Evolutionary conservation across 768 basidiomycete genomes (phyloP).

Genomic region (Lentinus tigrinus): DNA sequence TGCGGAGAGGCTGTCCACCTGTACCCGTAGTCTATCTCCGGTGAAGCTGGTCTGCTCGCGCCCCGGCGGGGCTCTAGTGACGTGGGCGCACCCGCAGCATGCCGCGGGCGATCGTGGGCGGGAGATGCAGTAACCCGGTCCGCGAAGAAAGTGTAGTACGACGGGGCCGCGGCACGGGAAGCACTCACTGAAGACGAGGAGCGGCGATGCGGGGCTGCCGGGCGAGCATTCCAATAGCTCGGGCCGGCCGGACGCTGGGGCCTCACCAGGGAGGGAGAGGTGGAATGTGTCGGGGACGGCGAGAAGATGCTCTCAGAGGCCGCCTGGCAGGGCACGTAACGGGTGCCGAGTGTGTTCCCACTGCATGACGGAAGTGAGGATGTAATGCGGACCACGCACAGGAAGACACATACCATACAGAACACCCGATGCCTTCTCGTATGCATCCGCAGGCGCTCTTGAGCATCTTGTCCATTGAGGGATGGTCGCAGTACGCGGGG

Average conservation of each 20-base stretch:
- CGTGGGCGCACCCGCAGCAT: neutral
- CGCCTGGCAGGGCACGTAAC: constrained; percentile 59
- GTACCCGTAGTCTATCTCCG: constrained; percentile 17
- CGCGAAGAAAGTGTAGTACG: constrained; percentile 40
- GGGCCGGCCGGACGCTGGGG: constrained; percentile 25
- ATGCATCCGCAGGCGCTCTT: constrained; percentile 63
- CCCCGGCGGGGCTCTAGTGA: constrained; percentile 2
- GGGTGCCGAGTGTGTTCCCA: constrained; percentile 63
- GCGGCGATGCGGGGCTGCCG: constrained; percentile 7
- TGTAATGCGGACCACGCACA: neutral
- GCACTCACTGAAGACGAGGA: constrained; percentile 8
- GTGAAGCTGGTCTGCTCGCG: constrained; percentile 8
- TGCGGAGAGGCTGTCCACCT: constrained; percentile 19
- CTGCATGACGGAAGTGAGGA: constrained; percentile 30
- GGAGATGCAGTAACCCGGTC: constrained; percentile 33
- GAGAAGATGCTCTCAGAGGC: constrained; percentile 52
- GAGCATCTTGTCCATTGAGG: constrained; percentile 47
- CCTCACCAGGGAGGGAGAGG: constrained; percentile 28
- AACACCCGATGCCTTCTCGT: constrained; percentile 67
- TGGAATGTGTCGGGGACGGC: constrained; percentile 32
- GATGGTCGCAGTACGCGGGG: constrained; percentile 54
- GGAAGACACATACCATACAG: constrained; percentile 44
- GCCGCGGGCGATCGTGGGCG: constrained; percentile 36
- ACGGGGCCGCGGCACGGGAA: constrained; percentile 4
- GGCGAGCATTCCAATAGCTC: constrained; percentile 27